Evolutionary conservation across 257 asterid genomes (phyloP).

Genomic region (Solanum okadae): DNA sequence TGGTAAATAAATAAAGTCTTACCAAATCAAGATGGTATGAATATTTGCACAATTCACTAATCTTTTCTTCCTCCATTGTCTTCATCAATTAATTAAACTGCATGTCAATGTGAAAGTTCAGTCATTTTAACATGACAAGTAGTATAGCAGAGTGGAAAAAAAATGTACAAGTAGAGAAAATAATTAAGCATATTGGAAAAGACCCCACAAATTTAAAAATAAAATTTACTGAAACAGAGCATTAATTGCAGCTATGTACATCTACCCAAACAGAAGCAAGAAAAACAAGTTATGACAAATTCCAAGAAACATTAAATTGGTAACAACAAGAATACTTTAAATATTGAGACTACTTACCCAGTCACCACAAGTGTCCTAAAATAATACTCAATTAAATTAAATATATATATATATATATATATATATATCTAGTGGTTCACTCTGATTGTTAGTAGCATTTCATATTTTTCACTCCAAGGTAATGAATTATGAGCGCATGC

Average conservation of each 20-base stretch:
- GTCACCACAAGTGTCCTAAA: constrained; percentile 14
- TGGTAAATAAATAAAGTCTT: not conserved
- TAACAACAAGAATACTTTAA: not conserved
- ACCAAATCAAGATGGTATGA: constrained; percentile 10
- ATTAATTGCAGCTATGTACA: constrained; percentile 49
- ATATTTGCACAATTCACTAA: constrained; percentile 4
- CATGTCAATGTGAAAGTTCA: not conserved
- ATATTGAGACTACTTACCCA: constrained; percentile 22
- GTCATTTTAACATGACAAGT: not conserved
- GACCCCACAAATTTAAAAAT: constrained; percentile 17
- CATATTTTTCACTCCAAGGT: not conserved
- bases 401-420: too few relatives aligned
- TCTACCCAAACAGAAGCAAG: constrained; percentile 21
- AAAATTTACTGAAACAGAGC: constrained; percentile 15
- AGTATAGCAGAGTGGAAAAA: not conserved
- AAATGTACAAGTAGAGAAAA: not conserved
- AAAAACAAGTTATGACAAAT: constrained; percentile 6
- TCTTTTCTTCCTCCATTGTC: constrained; percentile 12
- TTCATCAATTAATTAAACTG: not conserved
- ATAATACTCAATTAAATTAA: not conserved
- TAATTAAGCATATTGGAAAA: not conserved
- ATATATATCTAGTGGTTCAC: not conserved
- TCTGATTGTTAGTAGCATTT: not conserved
- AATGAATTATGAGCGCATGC: not conserved
- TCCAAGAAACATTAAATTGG: constrained; percentile 41